These are phyloP conservation scores for Pichia nanzhaoensis DNA, from an alignment of 805 yeast genomes.

Conservation along the genomic window DNA sequence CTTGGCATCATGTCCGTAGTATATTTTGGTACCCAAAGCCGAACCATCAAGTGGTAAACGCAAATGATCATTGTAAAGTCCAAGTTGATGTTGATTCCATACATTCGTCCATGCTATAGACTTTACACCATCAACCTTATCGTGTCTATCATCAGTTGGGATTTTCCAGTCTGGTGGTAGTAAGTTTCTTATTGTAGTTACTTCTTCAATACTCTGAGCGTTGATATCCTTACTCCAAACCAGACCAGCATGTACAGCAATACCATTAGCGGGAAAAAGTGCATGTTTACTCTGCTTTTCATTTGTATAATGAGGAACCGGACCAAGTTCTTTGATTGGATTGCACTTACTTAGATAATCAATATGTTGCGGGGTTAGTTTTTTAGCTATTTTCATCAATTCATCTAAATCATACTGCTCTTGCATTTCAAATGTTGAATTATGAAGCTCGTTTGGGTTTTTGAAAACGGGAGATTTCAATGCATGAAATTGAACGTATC, in stretches of 20 bases:
- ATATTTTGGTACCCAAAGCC: conserved; percentile 38
- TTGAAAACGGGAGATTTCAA: conserved; percentile 24
- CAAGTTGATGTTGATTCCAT: conserved; percentile 26
- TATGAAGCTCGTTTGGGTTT: conserved; percentile 12
- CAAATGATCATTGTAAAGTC: conserved; percentile 7
- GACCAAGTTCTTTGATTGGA: conserved; percentile 55
- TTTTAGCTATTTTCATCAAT: conserved; percentile 43
- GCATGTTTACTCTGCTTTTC: conserved; percentile 20
- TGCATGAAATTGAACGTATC: conserved; percentile 57
- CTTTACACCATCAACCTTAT: conserved; percentile 23
- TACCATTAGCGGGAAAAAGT: conserved; percentile 30
- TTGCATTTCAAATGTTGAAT: conserved; percentile 5
- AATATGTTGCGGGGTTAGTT: conserved; percentile 54
- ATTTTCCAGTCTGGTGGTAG: conserved; percentile 56
- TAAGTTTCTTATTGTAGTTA: conserved; percentile 63
- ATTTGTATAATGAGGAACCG: conserved; percentile 40
- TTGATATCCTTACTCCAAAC: conserved; percentile 51
- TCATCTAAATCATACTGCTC: conserved; percentile 31
- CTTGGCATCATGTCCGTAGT: conserved; percentile 87
- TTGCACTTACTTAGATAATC: conserved; percentile 57
- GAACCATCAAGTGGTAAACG: conserved; percentile 11
- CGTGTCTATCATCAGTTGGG: conserved; percentile 42
- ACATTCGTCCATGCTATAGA: conserved; percentile 30
- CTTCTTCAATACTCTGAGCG: conserved; percentile 55
- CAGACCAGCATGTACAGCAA: conserved; percentile 82